Conservation (phyloP, 1,139 yeast genomes). For the Hyphopichia pseudoburtonii region DNA sequence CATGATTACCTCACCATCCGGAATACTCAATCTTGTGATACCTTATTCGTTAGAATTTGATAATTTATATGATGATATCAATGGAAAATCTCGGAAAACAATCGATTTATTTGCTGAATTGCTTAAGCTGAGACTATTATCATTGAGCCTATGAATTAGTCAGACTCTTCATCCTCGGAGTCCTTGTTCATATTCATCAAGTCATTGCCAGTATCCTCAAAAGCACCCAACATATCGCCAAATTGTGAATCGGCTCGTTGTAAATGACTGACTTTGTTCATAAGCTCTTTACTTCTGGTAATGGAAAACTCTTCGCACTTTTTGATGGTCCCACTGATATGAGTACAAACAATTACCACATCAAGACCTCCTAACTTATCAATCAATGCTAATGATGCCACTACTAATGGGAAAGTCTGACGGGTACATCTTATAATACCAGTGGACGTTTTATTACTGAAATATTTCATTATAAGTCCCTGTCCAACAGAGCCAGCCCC, state of each 20-base stretch:
- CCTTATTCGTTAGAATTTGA: conserved; percentile 1
- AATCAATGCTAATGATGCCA: conserved; percentile 73
- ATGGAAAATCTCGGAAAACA: not conserved
- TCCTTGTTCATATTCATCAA: not conserved
- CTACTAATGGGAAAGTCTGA: conserved; percentile 58
- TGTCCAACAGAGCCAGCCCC: conserved; percentile 70
- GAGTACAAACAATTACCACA: conserved; percentile 61
- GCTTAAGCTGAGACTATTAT: not conserved
- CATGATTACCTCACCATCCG: not conserved
- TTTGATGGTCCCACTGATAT: conserved; percentile 86
- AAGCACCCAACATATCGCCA: conserved; percentile 1
- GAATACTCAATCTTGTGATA: not conserved
- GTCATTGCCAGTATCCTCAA: not conserved
- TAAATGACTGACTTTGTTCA: conserved; percentile 17
- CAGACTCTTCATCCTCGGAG: conserved; percentile 1
- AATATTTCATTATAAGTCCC: conserved; percentile 71
- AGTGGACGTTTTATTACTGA: conserved; percentile 76
- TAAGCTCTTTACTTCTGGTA: conserved; percentile 37
- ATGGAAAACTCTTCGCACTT: conserved; percentile 74
- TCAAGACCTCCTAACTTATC: conserved; percentile 49
- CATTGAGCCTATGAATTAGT: not conserved
- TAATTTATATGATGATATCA: not conserved
- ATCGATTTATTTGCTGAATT: not conserved
- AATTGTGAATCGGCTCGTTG: not conserved
- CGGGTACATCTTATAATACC: conserved; percentile 82